Base-by-base conservation (phyloP, 1,284 basidiomycete genomes). In the Phylloboletellus chloephorus region DNA sequence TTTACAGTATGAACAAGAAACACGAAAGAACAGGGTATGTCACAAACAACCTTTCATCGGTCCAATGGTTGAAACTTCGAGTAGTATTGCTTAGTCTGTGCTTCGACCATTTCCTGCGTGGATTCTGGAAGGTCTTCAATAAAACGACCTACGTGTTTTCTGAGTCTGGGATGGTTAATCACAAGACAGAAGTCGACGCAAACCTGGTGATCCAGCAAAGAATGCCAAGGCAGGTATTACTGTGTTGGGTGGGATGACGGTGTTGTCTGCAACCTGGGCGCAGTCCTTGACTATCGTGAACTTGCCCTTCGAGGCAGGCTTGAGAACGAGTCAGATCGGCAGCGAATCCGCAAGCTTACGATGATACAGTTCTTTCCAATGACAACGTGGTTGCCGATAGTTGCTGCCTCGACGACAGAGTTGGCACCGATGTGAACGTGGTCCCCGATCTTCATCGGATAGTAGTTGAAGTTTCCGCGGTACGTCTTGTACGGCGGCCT, bases 201-300 rank as follows among this genome's bases (percentile, higher is more conserved):
- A 48, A 87, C 92, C 92, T 55, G 96, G 95, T 39, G 89, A 90
- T 8, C 96, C 96, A 10, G 78, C 69, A 66, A 94, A 98, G 5
- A 88, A 68, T 0, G 91, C 79, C 50, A 96, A 69, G 3, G 88
- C 88, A 1, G 94, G 92, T 9, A 98, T 80, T 36, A 98, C 89
- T 0, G 93, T 93, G 46, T 92, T 92, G 10, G 94, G 87, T 3
- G 94, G 88, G 4, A 98, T 69, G 13, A 98, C 81, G 0, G 91
- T 88, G 49, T 87, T 84, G 61, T 95, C 92, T 46, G 79, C 85
- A 46, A 89, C 84, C 47, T 81, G 82, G 3, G 88, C 90, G 53
- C 92, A 92, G 60, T 98, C 95, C 61, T 98, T 97, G 65, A 98
- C 93, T 49, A 97, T 92, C 0, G 85, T 83, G 53, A 98, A 97